Conservation (phyloP, 257 asterid species). For the Solanum tarapatanum region DNA sequence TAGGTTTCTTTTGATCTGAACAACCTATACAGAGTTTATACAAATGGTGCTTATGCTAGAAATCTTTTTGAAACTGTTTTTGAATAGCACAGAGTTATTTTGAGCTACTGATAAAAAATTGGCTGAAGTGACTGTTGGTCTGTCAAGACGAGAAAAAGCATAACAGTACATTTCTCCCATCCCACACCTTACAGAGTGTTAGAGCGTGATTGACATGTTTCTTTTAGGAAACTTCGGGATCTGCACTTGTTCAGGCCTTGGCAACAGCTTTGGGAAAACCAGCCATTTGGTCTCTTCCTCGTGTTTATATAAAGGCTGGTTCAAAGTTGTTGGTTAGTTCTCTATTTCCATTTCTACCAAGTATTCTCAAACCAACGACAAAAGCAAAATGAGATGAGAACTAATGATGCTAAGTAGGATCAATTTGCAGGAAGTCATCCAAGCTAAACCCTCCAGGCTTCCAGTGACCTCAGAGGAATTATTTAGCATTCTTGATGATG, state of each 20-base stretch:
- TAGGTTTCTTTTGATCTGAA: not conserved
- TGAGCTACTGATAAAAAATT: not conserved
- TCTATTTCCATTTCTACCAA: not conserved
- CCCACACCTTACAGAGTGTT: not conserved
- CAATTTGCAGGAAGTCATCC: constrained; percentile 63
- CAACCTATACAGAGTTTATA: not conserved
- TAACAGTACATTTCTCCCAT: not conserved
- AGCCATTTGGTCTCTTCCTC: constrained; percentile 64
- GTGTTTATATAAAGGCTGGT: constrained; percentile 65
- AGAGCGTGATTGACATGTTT: not conserved
- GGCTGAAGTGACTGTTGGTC: not conserved
- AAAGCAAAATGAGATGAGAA: not conserved
- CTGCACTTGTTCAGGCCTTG: constrained; percentile 45
- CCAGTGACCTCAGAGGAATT: constrained; percentile 65
- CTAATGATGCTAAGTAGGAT: not conserved
- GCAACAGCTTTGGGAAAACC: constrained; percentile 47
- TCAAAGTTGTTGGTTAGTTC: constrained; percentile 56
- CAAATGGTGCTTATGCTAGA: not conserved
- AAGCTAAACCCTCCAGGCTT: constrained; percentile 46
- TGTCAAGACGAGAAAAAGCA: not conserved
- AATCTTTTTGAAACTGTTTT: not conserved
- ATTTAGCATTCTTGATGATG: constrained; percentile 79
- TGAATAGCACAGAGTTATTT: not conserved
- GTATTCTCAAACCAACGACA: not conserved
- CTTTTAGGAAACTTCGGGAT: constrained; percentile 62